Base-by-base conservation (phyloP, 163 green algal genomes). In the Chloromonas sp. region DNA sequence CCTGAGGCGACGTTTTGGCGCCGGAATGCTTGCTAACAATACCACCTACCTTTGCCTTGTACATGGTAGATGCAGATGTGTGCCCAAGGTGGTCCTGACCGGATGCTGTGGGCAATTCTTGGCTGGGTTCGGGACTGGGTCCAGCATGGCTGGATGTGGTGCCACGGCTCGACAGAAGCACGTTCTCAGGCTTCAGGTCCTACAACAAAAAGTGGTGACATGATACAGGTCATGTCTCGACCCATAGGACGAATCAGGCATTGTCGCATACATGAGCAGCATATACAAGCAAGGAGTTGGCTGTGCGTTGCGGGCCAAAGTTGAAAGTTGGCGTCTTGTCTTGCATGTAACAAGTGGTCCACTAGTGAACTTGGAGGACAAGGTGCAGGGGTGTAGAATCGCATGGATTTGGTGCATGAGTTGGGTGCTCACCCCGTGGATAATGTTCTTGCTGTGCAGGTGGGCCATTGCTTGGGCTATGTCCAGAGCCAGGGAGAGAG, bases 161-260 rank as follows among this genome's bases (percentile, higher is more conserved):
- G 36, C 36, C 36, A 36, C 36, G 36, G 36, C 36, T 36, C 36
- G 66, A 59, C 70, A 92, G 83, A 62, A 92, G 85, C 60, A 92
- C 84, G 83, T 93, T 93, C 80, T 80, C 85, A 11, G 84, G 84
- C 58, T 82, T 91, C 3, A 92, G 87, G 85, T 92, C 89, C 71
- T 74, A 36, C 36, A 36, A 36, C 36, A 36, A 36, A 36, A 36
- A 36, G 36, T 36, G 36, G 36, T 36, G 36, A 36, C 36, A 36
- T 36, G 36, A 36, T 36, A 36, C 36, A 36, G 36, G 36, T 36
- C 36, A 36, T 36, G 36, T 36, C 36, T 36, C 36, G 36, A 36
- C 36, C 36, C 36, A 36, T 36, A 36, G 36, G 36, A 36, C 36
- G 36, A 36, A 36, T 36, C 36, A 36, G 36, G 36, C 36, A 36